Evolutionary conservation across 305 asterid genomes (phyloP).

Genomic region (Andrographis paniculata): DNA sequence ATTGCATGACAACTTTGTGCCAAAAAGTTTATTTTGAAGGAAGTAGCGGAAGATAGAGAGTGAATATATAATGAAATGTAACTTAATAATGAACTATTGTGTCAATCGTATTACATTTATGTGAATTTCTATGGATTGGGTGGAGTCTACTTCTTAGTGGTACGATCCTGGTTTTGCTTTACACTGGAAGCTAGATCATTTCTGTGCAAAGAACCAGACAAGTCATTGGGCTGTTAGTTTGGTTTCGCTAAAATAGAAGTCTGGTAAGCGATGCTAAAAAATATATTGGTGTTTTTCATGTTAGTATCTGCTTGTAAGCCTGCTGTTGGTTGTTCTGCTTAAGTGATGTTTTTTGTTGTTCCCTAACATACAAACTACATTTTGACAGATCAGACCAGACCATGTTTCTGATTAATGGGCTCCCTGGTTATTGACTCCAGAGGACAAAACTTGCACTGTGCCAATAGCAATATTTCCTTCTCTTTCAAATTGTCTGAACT

Average conservation of each 20-base stretch:
- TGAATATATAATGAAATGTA: not conserved
- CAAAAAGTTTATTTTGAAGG: not conserved
- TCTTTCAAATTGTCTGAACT: not conserved
- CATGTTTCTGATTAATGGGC: not conserved
- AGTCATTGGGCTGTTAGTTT: not conserved
- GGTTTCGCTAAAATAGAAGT: not conserved
- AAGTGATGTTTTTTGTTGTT: not conserved
- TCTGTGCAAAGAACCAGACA: not conserved
- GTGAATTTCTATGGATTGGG: not conserved
- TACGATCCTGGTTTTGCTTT: not conserved
- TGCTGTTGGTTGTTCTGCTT: not conserved
- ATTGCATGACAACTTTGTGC: not conserved
- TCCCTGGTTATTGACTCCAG: not conserved
- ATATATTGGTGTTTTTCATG: not conserved
- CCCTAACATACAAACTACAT: not conserved
- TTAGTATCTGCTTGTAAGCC: too few species aligned
- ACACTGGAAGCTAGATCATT: not conserved
- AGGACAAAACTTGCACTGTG: not conserved
- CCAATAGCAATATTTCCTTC: not conserved
- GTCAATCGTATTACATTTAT: not conserved
- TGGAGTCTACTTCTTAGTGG: not conserved
- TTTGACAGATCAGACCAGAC: too few species aligned
- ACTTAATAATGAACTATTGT: not conserved
- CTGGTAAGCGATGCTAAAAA: not conserved
- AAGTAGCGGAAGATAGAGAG: not conserved